phyloP scores from a whole-genome alignment of 2,329 filamentous ascomycete species.

The Capronia americana region DNA sequence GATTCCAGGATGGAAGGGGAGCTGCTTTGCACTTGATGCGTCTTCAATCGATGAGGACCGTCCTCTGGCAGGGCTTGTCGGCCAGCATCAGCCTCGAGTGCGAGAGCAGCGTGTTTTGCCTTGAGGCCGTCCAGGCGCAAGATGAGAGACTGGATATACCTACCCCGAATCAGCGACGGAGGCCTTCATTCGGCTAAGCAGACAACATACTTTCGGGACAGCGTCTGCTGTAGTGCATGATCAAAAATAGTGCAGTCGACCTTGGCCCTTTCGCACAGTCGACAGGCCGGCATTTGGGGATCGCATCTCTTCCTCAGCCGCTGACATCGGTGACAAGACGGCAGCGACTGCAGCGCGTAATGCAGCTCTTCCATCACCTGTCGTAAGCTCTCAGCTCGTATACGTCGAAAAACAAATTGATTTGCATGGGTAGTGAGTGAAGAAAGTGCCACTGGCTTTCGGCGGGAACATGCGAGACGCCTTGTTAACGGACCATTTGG shows the following conservation, averaged over 20 bases:
- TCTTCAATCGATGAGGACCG: not conserved
- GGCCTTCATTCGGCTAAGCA: not conserved
- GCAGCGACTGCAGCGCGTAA: conserved; percentile 12
- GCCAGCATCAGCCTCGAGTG: conserved; percentile 5
- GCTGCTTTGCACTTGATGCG: not conserved
- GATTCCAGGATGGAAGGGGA: not conserved
- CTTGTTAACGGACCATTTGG: not conserved
- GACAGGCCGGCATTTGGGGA: conserved; percentile 18
- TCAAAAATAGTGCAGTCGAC: conserved; percentile 18
- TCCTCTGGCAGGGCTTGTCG: not conserved
- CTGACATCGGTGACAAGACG: conserved; percentile 15
- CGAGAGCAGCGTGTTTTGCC: conserved; percentile 6
- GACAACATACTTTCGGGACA: conserved; percentile 15
- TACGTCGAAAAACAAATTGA: too few species aligned
- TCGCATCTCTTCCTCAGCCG: conserved; percentile 19
- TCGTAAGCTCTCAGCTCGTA: not conserved
- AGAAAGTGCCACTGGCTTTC: not conserved
- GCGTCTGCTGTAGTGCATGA: conserved; percentile 16
- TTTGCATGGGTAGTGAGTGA: too few species aligned
- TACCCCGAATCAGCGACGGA: conserved; percentile 3
- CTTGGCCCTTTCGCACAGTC: conserved; percentile 12
- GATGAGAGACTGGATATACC: conserved; percentile 20
- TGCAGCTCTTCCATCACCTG: not conserved
- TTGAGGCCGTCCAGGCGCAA: conserved; percentile 14
- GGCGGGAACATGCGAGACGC: not conserved